These are phyloP conservation scores for Auriscalpium microsporum DNA, from an alignment of 768 basidiomycete species.

Conservation along the genomic window DNA sequence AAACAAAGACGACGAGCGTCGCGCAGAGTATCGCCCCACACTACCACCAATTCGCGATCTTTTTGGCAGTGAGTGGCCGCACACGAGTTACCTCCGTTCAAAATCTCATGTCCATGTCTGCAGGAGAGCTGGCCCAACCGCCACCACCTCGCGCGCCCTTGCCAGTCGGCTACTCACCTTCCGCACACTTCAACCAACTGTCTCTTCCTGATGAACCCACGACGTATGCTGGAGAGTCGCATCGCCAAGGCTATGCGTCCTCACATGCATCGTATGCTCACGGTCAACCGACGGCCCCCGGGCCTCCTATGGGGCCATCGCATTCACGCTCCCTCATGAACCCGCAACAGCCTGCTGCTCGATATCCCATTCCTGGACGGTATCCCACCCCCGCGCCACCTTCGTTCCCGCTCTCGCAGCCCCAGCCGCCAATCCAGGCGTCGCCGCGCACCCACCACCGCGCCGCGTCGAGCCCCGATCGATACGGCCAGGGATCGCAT, in stretches of 20 bases:
- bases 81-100: neutral
- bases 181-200: slow-evolving; percentile 7
- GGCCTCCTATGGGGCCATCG: neutral
- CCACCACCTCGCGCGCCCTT: neutral
- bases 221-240: slow-evolving; percentile 4
- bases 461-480: neutral
- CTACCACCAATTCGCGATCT: slow-evolving; percentile 16
- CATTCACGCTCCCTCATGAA: slow-evolving; percentile 8
- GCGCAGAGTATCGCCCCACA: slow-evolving; percentile 12
- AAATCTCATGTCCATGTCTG: neutral
- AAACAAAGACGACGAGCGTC: slow-evolving; percentile 7
- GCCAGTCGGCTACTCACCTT: slow-evolving; percentile 4
- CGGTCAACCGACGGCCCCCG: slow-evolving; percentile 1
- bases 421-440: neutral
- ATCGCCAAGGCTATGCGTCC: neutral
- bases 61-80: slow-evolving; percentile 9
- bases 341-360: neutral
- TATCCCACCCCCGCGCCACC: neutral
- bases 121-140: slow-evolving; percentile 14
- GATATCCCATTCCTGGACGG: neutral
- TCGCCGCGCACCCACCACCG: neutral
- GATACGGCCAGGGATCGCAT: neutral
- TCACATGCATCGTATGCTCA: neutral
- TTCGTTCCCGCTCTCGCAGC: slow-evolving; percentile 1
- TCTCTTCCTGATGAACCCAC: slow-evolving; percentile 1